phyloP scores from a whole-genome alignment of 169 alveolate species.

The Eimeria falciformis region DNA sequence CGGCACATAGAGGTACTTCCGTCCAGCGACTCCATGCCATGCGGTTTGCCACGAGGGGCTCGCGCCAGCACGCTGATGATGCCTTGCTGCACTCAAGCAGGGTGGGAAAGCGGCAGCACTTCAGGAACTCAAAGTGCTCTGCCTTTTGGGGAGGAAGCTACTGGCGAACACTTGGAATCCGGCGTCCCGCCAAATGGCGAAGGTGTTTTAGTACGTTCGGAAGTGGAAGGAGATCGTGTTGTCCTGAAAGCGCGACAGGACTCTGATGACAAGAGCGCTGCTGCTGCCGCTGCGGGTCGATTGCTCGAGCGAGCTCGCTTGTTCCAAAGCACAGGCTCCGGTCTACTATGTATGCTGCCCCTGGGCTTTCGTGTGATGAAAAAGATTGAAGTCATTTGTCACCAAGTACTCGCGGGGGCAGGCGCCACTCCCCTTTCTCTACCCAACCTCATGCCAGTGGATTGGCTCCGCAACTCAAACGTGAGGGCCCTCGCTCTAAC shows the following conservation, averaged over 20 bases:
- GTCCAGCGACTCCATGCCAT: not conserved
- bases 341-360: slow-evolving; percentile 45
- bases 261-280: not conserved
- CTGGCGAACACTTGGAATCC: not conserved
- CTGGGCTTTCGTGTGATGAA: slow-evolving; percentile 61
- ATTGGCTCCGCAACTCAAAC: slow-evolving; percentile 43
- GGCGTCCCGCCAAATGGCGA: not conserved
- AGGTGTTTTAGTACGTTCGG: not conserved
- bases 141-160: not conserved
- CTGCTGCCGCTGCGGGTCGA: slow-evolving; percentile 38
- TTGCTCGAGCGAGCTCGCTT: slow-evolving; percentile 47
- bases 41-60: slow-evolving; percentile 59
- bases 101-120: not conserved
- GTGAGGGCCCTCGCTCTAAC: too few relatives aligned
- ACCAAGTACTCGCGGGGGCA: slow-evolving; percentile 44
- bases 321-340: slow-evolving; percentile 34
- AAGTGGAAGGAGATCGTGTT: not conserved
- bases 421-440: slow-evolving; percentile 44
- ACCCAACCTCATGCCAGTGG: slow-evolving; percentile 58
- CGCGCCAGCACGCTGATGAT: slow-evolving; percentile 25
- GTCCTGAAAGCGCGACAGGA: not conserved
- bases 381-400: slow-evolving; percentile 57
- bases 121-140: not conserved
- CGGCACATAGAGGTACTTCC: too few relatives aligned
- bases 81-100: slow-evolving; percentile 18